These are phyloP conservation scores for Boletus rubroflammeus DNA, from an alignment of 768 basidiomycete genomes.

Conservation along the genomic window DNA sequence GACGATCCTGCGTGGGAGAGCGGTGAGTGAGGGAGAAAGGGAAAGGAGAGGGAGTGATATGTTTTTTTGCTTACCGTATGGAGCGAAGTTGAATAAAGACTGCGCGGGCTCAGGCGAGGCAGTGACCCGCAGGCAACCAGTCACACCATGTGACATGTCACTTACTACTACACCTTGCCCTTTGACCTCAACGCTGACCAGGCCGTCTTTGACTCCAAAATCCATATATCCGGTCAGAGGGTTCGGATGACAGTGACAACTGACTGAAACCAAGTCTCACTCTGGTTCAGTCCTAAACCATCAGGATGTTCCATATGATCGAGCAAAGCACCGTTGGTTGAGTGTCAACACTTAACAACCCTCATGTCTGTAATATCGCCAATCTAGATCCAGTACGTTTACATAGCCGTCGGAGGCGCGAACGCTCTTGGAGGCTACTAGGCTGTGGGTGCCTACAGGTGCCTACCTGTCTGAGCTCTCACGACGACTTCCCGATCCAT, in stretches of 20 bases:
- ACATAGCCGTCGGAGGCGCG: background rate
- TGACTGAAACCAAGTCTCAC: background rate
- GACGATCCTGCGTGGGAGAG: slow-evolving; percentile 6
- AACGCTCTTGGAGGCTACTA: background rate
- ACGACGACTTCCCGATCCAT: background rate
- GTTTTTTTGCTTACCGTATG: slow-evolving; percentile 19
- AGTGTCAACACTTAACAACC: background rate
- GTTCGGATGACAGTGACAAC: background rate
- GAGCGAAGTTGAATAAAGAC: slow-evolving; percentile 21
- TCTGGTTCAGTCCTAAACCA: background rate
- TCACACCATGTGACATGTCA: slow-evolving; percentile 25
- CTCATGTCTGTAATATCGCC: background rate
- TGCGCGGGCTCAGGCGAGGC: slow-evolving; percentile 15
- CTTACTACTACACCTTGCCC: background rate
- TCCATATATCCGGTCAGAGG: background rate
- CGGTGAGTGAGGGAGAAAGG: slow-evolving; percentile 1
- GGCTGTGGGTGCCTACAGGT: background rate
- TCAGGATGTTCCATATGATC: background rate
- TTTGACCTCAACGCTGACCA: background rate
- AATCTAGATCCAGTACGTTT: background rate
- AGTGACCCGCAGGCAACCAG: slow-evolving; percentile 7
- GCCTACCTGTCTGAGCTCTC: background rate
- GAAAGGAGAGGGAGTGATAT: background rate
- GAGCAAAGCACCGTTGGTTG: background rate
- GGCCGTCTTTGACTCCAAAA: no score